Evolutionary conservation across 306 rosid genomes (phyloP).

Genomic region (Acacia confusa): DNA sequence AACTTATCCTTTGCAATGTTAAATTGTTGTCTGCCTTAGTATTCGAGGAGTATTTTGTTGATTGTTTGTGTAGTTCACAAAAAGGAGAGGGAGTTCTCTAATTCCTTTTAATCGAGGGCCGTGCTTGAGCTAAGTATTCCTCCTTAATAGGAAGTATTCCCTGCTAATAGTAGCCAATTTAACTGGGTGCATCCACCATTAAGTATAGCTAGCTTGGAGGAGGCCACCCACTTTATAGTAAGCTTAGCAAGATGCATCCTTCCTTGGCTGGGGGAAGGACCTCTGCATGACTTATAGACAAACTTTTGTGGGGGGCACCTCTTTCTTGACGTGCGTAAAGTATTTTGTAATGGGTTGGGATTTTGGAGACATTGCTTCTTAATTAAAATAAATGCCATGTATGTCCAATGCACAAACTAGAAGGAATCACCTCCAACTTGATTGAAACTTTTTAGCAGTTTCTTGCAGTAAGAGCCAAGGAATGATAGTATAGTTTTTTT

Average conservation of each 20-base stretch:
- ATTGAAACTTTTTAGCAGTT: not conserved
- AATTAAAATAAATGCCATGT: not conserved
- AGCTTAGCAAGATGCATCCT: not conserved
- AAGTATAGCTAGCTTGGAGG: not conserved
- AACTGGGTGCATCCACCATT: not conserved
- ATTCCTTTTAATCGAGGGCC: not conserved
- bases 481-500: not conserved
- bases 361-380: not conserved
- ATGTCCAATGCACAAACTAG: not conserved
- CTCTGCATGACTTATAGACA: not conserved
- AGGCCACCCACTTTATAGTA: not conserved
- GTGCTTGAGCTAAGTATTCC: not conserved
- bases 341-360: not conserved
- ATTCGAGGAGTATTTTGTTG: not conserved
- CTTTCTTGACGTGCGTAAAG: not conserved
- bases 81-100: not conserved
- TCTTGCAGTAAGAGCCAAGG: not conserved
- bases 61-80: not conserved
- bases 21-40: not conserved
- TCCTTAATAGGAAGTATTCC: not conserved
- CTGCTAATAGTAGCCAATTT: not conserved
- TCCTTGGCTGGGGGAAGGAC: not conserved
- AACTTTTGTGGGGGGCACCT: not conserved
- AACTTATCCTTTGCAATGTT: not conserved
- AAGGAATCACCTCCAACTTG: slow-evolving; percentile 8